Base-by-base conservation (phyloP, 202 grass and related monocot species). In the Alloteropsis angusta region DNA sequence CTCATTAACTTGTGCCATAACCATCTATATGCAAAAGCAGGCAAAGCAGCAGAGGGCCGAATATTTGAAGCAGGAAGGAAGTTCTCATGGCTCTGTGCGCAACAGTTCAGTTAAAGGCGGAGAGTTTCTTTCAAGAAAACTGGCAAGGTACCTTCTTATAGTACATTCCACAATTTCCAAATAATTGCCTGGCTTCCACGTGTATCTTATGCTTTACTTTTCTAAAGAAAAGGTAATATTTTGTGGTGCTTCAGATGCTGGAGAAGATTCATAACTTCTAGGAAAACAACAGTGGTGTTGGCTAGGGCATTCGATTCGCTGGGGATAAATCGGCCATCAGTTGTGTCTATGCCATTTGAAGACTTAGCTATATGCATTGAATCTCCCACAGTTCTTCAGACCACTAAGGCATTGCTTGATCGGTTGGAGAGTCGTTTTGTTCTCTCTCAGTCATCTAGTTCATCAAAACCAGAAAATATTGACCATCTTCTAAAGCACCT, bases 61-160 rank as follows among this genome's bases (percentile, higher is more conserved):
- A 26, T 88, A 86, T 89, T 71, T 97, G 76, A 97, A 47, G 78
- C 87, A 90, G 54, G 74, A 85, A 86, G 87, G 83, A 74, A 92
- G 83, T 54, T 47, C 87, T 82, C 75, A 26, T 60, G 71, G 73
- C 42, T 84, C 68, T 82, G 30, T 68, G 32, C 77, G 19, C 55
- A 85, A 36, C 19, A 65, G 5, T 85, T 92, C 68, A 73, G 75
- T 81, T 50, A 85, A 86, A 65, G 80, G 84, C 3, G 85, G 91
- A 72, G 91, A 97, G 52, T 85, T 88, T 91, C 91, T 93, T 83
- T 92, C 94, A 82, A 93, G 59, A 90, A 93, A 92, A 59, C 71
- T 97, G 54, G 89, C 91, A 79, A 93, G 85, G 94, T 93, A 70
- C 73, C 18, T 9, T 79, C 34, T 59, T 44, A 9, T 46, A 17